Conservation (phyloP, 176 grass and related monocot species). For the Carex pumila region DNA sequence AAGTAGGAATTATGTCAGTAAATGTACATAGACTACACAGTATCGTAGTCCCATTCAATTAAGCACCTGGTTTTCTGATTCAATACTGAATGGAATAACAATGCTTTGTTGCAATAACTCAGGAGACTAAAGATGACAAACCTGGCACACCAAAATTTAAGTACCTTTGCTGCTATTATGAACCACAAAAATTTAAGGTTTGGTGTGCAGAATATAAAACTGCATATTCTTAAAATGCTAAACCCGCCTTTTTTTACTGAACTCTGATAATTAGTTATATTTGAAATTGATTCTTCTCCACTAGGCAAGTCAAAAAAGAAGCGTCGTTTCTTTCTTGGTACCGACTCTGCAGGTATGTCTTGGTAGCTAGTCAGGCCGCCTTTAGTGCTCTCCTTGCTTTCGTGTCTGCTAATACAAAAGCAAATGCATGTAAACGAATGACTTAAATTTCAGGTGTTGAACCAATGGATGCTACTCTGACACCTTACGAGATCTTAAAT, state of each 20-base stretch:
- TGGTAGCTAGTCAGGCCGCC: constrained; percentile 11
- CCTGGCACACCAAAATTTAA: neutral
- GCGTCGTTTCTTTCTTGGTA: constrained; percentile 15
- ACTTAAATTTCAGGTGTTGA: constrained; percentile 36
- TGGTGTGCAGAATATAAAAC: neutral
- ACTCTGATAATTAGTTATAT: constrained; percentile 19
- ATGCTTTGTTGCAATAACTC: neutral
- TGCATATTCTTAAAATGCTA: neutral
- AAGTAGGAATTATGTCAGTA: neutral
- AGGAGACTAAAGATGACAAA: neutral
- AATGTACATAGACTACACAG: neutral
- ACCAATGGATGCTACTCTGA: constrained; percentile 56
- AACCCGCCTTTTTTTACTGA: neutral
- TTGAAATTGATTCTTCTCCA: constrained; percentile 15
- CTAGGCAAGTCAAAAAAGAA: constrained; percentile 15
- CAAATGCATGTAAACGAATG: constrained; percentile 10
- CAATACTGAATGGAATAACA: neutral
- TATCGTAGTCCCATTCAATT: neutral
- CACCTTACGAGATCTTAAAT: constrained; percentile 64
- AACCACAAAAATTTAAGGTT: neutral
- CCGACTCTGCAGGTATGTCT: constrained; percentile 10
- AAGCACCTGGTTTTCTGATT: neutral
- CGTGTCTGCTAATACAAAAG: constrained; percentile 11
- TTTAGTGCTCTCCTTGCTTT: constrained; percentile 8
- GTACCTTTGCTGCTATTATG: neutral